Evolutionary conservation across 2,329 filamentous ascomycete genomes (phyloP).

Genomic region (Mycosphaerella sp.): DNA sequence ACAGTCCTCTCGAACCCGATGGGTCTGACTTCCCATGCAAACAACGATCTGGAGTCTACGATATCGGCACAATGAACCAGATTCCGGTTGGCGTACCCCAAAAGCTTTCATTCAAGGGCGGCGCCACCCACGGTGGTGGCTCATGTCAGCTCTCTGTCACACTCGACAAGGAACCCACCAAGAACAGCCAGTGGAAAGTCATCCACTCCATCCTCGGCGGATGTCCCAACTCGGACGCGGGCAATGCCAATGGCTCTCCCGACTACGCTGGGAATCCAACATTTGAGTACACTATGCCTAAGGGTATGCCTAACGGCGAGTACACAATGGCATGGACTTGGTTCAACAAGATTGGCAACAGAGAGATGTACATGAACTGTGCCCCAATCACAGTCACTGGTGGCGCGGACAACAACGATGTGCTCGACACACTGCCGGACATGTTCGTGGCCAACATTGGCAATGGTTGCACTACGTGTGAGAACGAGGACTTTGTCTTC

Average conservation of each 20-base stretch:
- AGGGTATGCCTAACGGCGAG: conserved; percentile 65
- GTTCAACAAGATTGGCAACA: conserved; percentile 80
- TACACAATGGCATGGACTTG: conserved; percentile 90
- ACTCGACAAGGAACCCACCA: conserved; percentile 65
- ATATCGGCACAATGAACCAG: conserved; percentile 49
- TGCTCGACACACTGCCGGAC: conserved; percentile 57
- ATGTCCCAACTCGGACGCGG: conserved; percentile 63
- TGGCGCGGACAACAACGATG: conserved; percentile 39
- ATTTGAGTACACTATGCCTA: conserved; percentile 67
- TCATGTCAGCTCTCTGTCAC: conserved; percentile 84
- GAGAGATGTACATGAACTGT: conserved; percentile 98
- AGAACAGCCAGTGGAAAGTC: conserved; percentile 69
- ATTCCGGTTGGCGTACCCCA: conserved; percentile 59
- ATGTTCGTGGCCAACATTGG: conserved; percentile 62
- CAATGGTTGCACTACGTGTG: conserved; percentile 47
- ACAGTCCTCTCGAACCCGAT: conserved; percentile 54
- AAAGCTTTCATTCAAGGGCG: conserved; percentile 60
- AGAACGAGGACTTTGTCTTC: conserved; percentile 51
- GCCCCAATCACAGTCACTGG: conserved; percentile 61
- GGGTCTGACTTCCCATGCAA: conserved; percentile 75
- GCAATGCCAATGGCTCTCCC: conserved; percentile 30
- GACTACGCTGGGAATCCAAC: conserved; percentile 36
- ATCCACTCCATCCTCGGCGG: conserved; percentile 84
- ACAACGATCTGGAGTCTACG: conserved; percentile 41
- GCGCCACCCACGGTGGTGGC: conserved; percentile 78